Conservation (phyloP, 2,329 filamentous ascomycete species). For the Aspergillus sp. region DNA sequence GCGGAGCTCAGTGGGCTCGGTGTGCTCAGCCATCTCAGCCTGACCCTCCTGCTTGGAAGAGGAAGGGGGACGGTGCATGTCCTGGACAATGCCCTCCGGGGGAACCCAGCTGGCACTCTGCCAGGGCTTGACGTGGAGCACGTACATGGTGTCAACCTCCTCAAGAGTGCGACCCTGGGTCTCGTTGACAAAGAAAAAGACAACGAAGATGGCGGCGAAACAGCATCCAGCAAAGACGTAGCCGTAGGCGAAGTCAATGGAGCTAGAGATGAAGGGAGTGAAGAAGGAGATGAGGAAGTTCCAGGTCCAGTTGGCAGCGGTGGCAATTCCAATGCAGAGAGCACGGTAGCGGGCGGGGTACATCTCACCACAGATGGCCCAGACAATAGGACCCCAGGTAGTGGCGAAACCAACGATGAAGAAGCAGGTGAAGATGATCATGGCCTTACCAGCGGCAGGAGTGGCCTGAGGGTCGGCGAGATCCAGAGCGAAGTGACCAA, state of each 20-base stretch:
- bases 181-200: conserved; percentile 79
- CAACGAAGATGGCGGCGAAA: conserved; percentile 62
- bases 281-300: conserved; percentile 78
- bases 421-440: conserved; percentile 73
- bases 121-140: conserved; percentile 64
- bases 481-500: conserved; percentile 54
- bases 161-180: conserved; percentile 72
- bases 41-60: conserved; percentile 13
- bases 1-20: conserved; percentile 23
- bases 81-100: conserved; percentile 34
- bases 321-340: conserved; percentile 75
- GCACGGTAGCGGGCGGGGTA: conserved; percentile 59
- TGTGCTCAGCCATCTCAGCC: conserved; percentile 20
- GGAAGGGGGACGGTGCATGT: conserved; percentile 26
- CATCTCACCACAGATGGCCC: conserved; percentile 49
- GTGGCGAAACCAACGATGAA: conserved; percentile 73
- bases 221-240: conserved; percentile 78
- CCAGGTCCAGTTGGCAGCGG: conserved; percentile 76
- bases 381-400: conserved; percentile 67
- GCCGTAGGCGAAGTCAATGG: conserved; percentile 74
- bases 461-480: conserved; percentile 44
- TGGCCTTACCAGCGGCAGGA: conserved; percentile 60
- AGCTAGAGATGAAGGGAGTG: conserved; percentile 73
- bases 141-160: conserved; percentile 79
- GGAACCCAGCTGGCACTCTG: conserved; percentile 58